Base-by-base conservation (phyloP, 345 rosid species). In the Mangifera indica region DNA sequence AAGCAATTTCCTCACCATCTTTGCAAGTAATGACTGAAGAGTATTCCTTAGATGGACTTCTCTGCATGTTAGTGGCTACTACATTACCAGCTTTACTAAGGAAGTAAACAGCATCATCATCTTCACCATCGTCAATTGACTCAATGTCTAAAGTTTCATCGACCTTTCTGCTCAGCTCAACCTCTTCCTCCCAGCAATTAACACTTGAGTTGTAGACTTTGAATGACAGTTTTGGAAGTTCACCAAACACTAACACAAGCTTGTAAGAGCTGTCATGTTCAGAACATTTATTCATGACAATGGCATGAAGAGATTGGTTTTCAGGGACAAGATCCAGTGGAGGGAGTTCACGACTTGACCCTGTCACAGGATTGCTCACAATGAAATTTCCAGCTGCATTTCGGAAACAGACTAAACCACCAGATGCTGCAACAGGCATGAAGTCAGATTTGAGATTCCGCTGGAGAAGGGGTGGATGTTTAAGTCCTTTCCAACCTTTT, bases 11-110 rank as follows among this genome's bases (percentile, higher is more conserved):
- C 32, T 83, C 79, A 2, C 86, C 79, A 13, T 89, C 79, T 69
- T 80, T 80, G 53, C 80, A 60, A n/a, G 86, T 84, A 11, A 81
- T 76, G 49, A 93, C 87, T 0, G 97, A 91, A 44, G 97, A 91
- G 79, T 84, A 91, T 70, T 88, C 96, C 88, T 93, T 93, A 0
- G 93, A 86, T 13, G 98, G 97, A 65, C 90, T 93, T 80, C 98
- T 83, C 71, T 86, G 91, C 82, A 91, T 86, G 65, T 83, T 85
- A 0, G 97, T 88, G 1, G 87, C 81, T 53, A 93, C 89, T 8
- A 89, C 91, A 20, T 85, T 86, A 61, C 98, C 98, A 9, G 89
- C 81, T 46, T 81, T 91, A 66, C 97, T 91, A 11, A 93, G 92
- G 83, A 88, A 93, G 83, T 93, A 93, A 10, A 93, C 83, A 11